A percentile compares a stretch with the other conserved stretches of the same genome.
Conservation (phyloP, 352 stramenopile genomes). For the Pelagophyceae sp. region DNA sequence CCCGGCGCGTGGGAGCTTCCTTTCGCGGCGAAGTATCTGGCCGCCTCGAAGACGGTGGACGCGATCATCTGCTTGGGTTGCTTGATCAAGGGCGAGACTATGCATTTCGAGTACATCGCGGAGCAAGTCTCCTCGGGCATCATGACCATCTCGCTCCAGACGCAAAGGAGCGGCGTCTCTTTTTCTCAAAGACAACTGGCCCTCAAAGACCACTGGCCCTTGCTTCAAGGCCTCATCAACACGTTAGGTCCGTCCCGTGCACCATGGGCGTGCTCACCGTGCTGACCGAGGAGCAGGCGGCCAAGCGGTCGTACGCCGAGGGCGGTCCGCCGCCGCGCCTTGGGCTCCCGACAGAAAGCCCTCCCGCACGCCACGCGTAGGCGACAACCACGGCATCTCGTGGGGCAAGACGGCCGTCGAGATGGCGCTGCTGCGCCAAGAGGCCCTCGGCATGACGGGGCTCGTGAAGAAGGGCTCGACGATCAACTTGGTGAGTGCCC, state of each 20-base stretch:
- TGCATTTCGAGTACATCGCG: slow-evolving; percentile 99
- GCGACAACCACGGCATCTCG: slow-evolving; percentile 87
- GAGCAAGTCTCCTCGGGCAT: slow-evolving; percentile 88
- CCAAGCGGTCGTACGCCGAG: slow-evolving; percentile 70
- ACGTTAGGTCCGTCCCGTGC: slow-evolving; percentile 30
- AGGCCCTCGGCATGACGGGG: slow-evolving; percentile 41
- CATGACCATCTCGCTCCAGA: slow-evolving; percentile 88
- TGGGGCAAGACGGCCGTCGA: slow-evolving; percentile 92
- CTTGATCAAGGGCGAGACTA: slow-evolving; percentile 87
- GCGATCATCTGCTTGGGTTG: slow-evolving; percentile 86
- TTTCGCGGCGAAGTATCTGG: slow-evolving; percentile 74
- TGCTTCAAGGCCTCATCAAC: neutral
- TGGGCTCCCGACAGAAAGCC: too few relatives aligned
- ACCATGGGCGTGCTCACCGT: slow-evolving; percentile 82
- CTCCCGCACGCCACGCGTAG: too few relatives aligned
- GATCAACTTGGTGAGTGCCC: too few relatives aligned
- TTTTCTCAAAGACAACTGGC: too few relatives aligned
- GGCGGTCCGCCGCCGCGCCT: too few relatives aligned
- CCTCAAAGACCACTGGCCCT: too few relatives aligned
- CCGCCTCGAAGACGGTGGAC: slow-evolving; percentile 82
- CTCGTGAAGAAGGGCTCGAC: neutral
- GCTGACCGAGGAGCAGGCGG: slow-evolving; percentile 88
- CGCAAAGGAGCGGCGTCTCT: slow-evolving; percentile 30
- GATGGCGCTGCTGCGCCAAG: slow-evolving; percentile 78
- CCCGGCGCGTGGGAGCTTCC: slow-evolving; percentile 92